These are phyloP conservation scores for Chamaecyparis obtusa DNA, from an alignment of 75 land plant species.

Conservation along the genomic window DNA sequence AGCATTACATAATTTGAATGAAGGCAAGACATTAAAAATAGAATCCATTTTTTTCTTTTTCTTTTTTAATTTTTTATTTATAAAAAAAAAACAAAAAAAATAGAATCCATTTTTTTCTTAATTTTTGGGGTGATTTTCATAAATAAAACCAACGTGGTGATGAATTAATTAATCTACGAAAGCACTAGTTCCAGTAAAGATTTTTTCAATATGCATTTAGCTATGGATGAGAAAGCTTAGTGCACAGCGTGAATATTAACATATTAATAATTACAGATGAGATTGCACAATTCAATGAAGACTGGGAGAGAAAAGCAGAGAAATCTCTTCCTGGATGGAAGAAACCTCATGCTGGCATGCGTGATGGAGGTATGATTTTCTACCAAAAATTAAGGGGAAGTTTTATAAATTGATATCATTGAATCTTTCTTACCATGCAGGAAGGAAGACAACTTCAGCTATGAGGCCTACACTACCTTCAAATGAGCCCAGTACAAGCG, in stretches of 20 bases:
- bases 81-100: too few species aligned
- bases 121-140: not conserved
- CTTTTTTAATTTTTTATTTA: too few species aligned
- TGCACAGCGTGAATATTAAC: not conserved
- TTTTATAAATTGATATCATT: not conserved
- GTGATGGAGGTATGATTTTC: constrained; percentile 1
- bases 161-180: constrained; percentile 1
- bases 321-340: constrained; percentile 47
- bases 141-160: not conserved
- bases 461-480: not conserved
- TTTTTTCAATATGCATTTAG: not conserved
- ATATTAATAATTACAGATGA: constrained; percentile 36
- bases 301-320: constrained; percentile 51
- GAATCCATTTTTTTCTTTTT: not conserved
- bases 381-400: not conserved
- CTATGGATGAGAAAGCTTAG: not conserved
- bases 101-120: too few species aligned
- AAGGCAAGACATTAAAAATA: constrained; percentile 45
- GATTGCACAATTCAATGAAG: constrained; percentile 48
- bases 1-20: constrained; percentile 72
- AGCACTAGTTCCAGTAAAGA: not conserved
- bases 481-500: not conserved
- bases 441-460: not conserved
- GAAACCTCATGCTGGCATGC: not conserved
- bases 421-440: not conserved